These are phyloP conservation scores for Lojkania enalia DNA, from an alignment of 2,329 filamentous ascomycete genomes.

Conservation along the genomic window DNA sequence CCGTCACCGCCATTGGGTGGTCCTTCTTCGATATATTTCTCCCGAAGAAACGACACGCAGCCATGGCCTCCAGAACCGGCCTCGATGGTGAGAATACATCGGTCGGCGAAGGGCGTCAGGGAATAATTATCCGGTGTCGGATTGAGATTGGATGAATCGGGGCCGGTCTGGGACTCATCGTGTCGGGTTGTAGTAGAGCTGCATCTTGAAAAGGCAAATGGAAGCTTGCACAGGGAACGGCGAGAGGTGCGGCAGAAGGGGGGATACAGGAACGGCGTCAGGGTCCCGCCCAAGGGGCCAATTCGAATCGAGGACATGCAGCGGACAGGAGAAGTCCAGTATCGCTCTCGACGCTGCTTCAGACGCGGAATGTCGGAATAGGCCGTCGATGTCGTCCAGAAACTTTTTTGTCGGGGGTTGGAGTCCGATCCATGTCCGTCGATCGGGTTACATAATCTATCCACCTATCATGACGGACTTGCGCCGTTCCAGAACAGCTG, in stretches of 20 bases:
- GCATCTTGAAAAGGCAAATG: constrained; percentile 27
- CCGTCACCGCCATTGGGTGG: constrained; percentile 95
- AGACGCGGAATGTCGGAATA: too few relatives aligned
- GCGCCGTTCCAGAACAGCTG: too few relatives aligned
- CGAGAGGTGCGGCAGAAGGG: constrained; percentile 34
- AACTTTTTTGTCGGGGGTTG: too few relatives aligned
- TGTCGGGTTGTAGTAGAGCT: constrained; percentile 25
- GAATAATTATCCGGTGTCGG: constrained; percentile 84
- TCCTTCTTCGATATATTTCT: constrained; percentile 85
- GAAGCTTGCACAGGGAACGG: constrained; percentile 8
- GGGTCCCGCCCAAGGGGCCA: constrained; percentile 36
- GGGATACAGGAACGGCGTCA: constrained; percentile 53
- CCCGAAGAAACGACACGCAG: constrained; percentile 90
- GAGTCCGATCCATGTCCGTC: too few relatives aligned
- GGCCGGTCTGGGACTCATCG: constrained; percentile 12
- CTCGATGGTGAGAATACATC: constrained; percentile 74
- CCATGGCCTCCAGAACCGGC: constrained; percentile 86
- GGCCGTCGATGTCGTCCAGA: too few relatives aligned
- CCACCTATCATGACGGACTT: too few relatives aligned
- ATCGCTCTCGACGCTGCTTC: too few relatives aligned
- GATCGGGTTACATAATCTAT: too few relatives aligned
- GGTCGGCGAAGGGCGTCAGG: constrained; percentile 81
- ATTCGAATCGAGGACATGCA: constrained; percentile 38
- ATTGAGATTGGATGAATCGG: constrained; percentile 60
- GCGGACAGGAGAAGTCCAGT: too few relatives aligned